These are phyloP conservation scores for Cercospora nicotianae DNA, from an alignment of 2,329 filamentous ascomycete genomes.

Conservation along the genomic window DNA sequence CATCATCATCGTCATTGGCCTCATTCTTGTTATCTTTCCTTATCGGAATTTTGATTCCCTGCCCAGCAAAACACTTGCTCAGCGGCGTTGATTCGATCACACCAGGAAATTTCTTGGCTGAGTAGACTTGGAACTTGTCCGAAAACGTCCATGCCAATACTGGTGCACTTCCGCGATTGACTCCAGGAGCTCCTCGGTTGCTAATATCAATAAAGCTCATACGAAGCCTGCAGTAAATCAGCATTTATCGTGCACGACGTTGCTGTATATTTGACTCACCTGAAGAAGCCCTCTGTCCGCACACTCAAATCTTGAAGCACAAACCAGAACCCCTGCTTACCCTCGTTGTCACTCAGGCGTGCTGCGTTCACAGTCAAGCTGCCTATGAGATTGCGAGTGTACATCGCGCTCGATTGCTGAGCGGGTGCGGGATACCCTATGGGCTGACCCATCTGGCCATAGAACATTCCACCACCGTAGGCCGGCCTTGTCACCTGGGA, in stretches of 20 bases:
- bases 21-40: slow-evolving; percentile 69
- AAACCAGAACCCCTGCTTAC: slow-evolving; percentile 92
- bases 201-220: slow-evolving; percentile 85
- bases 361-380: slow-evolving; percentile 88
- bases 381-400: slow-evolving; percentile 91
- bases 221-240: slow-evolving; percentile 53
- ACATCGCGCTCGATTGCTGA: slow-evolving; percentile 70
- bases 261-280: slow-evolving; percentile 57
- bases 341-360: slow-evolving; percentile 72
- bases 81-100: slow-evolving; percentile 90
- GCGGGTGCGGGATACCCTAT: slow-evolving; percentile 37
- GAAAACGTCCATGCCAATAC: slow-evolving; percentile 85
- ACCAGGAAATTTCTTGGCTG: slow-evolving; percentile 96
- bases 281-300: slow-evolving; percentile 84
- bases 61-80: slow-evolving; percentile 88
- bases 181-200: slow-evolving; percentile 38
- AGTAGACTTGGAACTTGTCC: slow-evolving; percentile 88
- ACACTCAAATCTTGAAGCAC: slow-evolving; percentile 94
- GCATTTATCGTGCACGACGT: neutral
- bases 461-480: slow-evolving; percentile 24
- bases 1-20: slow-evolving; percentile 49
- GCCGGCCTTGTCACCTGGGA: slow-evolving; percentile 19
- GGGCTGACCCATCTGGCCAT: slow-evolving; percentile 23
- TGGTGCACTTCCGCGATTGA: slow-evolving; percentile 75
- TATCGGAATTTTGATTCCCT: slow-evolving; percentile 96